Evolutionary conservation across 805 yeast genomes (phyloP).

Genomic region (Lipomyces anomalus): DNA sequence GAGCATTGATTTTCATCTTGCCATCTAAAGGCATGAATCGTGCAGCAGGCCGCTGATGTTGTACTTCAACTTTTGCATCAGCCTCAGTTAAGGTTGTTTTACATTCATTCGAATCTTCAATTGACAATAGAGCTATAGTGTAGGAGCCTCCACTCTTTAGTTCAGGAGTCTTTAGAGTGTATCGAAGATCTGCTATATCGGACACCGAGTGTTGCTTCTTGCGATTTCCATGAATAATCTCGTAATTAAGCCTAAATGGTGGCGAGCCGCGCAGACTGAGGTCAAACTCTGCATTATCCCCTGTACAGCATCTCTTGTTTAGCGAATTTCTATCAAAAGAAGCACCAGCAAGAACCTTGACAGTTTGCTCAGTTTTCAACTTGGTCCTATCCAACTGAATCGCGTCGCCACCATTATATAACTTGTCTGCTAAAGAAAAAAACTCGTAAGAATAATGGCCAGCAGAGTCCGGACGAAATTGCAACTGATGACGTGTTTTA

Average conservation of each 20-base stretch:
- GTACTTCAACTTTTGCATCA: conserved; percentile 61
- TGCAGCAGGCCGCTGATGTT: conserved; percentile 62
- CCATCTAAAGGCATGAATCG: conserved; percentile 42
- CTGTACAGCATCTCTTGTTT: conserved; percentile 41
- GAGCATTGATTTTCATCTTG: conserved; percentile 26
- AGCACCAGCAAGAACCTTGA: conserved; percentile 38
- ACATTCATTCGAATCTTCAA: conserved; percentile 75
- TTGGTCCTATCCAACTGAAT: conserved; percentile 22
- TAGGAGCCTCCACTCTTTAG: conserved; percentile 69
- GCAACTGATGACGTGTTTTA: conserved; percentile 48
- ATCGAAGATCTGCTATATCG: conserved; percentile 37
- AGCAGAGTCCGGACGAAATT: conserved; percentile 70
- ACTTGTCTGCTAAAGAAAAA: conserved; percentile 55
- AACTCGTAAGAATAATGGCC: conserved; percentile 78
- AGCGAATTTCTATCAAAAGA: conserved; percentile 28
- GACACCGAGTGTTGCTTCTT: conserved; percentile 41
- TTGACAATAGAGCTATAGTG: conserved; percentile 54
- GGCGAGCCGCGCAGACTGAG: conserved; percentile 68
- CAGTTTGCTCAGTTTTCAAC: conserved; percentile 31
- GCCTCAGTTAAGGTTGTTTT: conserved; percentile 59
- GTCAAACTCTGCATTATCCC: conserved; percentile 44
- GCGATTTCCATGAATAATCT: conserved; percentile 51
- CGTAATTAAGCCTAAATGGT: conserved; percentile 70
- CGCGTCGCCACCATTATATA: conserved; percentile 50
- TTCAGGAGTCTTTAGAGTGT: conserved; percentile 48